Percentiles rank a stretch among this genome's conserved stretches.
phyloP scores from a whole-genome alignment of 306 rosid species.

The Medicago arabica region DNA sequence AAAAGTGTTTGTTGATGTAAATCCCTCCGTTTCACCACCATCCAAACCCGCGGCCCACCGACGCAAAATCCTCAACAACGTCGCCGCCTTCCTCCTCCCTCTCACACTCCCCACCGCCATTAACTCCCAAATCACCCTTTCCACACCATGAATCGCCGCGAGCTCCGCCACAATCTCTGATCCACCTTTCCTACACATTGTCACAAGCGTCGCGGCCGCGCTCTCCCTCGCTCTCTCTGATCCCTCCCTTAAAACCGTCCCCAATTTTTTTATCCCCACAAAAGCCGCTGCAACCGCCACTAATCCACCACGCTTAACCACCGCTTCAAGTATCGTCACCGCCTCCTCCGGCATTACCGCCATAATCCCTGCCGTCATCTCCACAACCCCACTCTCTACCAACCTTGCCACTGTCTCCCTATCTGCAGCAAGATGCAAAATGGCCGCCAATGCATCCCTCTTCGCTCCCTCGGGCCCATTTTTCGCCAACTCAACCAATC shows the following conservation, averaged over 20 bases:
- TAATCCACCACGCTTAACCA: slow-evolving; percentile 84
- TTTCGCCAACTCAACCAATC: slow-evolving; percentile 68
- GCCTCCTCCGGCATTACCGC: slow-evolving; percentile 75
- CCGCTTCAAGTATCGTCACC: slow-evolving; percentile 69
- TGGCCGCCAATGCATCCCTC: slow-evolving; percentile 81
- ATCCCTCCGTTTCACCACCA: slow-evolving; percentile 40
- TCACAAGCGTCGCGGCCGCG: slow-evolving; percentile 84
- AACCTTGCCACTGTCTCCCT: slow-evolving; percentile 68
- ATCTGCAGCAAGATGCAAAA: slow-evolving; percentile 71
- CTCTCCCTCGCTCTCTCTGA: slow-evolving; percentile 84
- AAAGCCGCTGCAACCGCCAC: slow-evolving; percentile 71
- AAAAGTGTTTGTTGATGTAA: slow-evolving; percentile 39
- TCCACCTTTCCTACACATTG: slow-evolving; percentile 82
- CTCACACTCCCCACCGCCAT: slow-evolving; percentile 81
- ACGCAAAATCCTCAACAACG: slow-evolving; percentile 75
- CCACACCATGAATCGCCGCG: slow-evolving; percentile 69
- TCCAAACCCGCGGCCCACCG: slow-evolving; percentile 91
- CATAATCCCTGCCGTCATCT: slow-evolving; percentile 55
- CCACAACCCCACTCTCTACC: slow-evolving; percentile 76
- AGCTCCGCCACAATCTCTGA: slow-evolving; percentile 78
- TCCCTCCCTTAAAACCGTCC: slow-evolving; percentile 65
- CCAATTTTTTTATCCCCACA: slow-evolving; percentile 57
- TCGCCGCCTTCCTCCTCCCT: slow-evolving; percentile 81
- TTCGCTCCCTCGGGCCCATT: slow-evolving; percentile 61
- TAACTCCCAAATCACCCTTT: slow-evolving; percentile 83